Conservation (phyloP, 768 basidiomycete genomes). For the Kwoniella mangroviensis region DNA sequence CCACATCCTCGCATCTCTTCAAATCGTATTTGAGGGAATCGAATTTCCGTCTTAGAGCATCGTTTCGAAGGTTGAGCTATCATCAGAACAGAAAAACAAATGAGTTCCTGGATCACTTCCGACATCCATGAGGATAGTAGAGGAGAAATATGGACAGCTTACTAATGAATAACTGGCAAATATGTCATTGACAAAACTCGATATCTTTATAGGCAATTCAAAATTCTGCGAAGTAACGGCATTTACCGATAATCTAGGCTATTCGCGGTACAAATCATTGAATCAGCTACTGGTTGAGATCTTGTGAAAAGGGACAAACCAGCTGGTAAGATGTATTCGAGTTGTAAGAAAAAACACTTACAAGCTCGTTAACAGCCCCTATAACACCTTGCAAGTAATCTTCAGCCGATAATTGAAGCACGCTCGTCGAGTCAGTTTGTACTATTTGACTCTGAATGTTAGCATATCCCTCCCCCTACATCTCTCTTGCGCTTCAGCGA, state of each 20-base stretch:
- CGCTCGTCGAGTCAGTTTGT: slow-evolving; percentile 46
- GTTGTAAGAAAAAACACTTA: slow-evolving; percentile 29
- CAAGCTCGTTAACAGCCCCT: slow-evolving; percentile 59
- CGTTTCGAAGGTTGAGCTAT: slow-evolving; percentile 60
- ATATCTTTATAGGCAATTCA: slow-evolving; percentile 57
- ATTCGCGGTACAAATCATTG: background rate
- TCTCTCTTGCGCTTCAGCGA: too few relatives aligned
- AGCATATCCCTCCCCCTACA: background rate
- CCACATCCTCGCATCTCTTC: slow-evolving; percentile 60
- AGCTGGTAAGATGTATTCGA: too few relatives aligned
- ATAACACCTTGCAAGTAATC: slow-evolving; percentile 61
- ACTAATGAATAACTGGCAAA: slow-evolving; percentile 58
- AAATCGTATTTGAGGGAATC: slow-evolving; percentile 61
- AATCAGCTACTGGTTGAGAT: background rate
- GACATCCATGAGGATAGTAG: background rate
- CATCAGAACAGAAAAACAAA: too few relatives aligned
- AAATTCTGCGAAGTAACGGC: slow-evolving; percentile 60
- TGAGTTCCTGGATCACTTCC: too few relatives aligned
- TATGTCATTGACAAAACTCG: slow-evolving; percentile 60
- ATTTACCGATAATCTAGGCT: slow-evolving; percentile 58
- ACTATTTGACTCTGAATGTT: slow-evolving; percentile 35
- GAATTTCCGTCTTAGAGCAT: slow-evolving; percentile 59
- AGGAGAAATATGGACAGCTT: slow-evolving; percentile 1
- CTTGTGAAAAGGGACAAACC: too few relatives aligned
- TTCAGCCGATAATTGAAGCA: slow-evolving; percentile 58